Conservation (phyloP, 1,284 basidiomycete species). For the Apiotrichum gamsii region DNA sequence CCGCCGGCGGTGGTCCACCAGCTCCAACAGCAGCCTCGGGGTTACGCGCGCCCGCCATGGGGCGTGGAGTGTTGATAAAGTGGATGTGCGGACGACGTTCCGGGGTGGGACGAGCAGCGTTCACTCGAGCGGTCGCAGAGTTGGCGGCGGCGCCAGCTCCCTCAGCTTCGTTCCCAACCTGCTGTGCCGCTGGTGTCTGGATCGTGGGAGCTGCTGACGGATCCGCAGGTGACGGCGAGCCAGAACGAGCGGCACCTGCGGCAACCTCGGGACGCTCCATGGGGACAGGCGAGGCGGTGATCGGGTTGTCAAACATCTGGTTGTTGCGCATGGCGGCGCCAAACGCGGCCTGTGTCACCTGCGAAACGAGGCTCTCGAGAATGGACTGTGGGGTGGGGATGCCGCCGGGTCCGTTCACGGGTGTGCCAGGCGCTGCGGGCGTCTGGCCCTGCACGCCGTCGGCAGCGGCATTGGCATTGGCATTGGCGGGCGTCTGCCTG, state of each 20-base stretch:
- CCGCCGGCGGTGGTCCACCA: not conserved
- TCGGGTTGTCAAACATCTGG: conserved; percentile 12
- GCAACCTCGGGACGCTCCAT: conserved; percentile 9
- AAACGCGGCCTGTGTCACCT: not conserved
- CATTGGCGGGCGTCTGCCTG: conserved; percentile 1
- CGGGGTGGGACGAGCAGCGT: conserved; percentile 6
- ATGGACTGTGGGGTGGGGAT: not conserved
- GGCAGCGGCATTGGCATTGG: not conserved
- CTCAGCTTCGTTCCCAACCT: not conserved
- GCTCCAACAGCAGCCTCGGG: too few species aligned
- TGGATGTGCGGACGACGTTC: conserved; percentile 12
- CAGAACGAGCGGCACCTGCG: not conserved
- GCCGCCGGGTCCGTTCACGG: not conserved
- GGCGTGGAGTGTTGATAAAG: not conserved
- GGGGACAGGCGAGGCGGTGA: conserved; percentile 22
- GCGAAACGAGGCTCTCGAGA: not conserved
- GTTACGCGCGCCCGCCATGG: too few species aligned
- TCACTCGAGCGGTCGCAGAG: not conserved
- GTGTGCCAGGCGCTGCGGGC: not conserved
- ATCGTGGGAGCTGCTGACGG: not conserved
- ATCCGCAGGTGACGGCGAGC: too few species aligned
- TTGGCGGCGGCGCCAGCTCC: not conserved
- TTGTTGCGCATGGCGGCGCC: not conserved
- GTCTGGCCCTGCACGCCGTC: too few species aligned
- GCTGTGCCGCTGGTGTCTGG: not conserved